Percentiles rank a stretch among this genome's conserved stretches.
phyloP scores from a whole-genome alignment of 2,329 filamentous ascomycete species.

The Proliferodiscus dingleyae region DNA sequence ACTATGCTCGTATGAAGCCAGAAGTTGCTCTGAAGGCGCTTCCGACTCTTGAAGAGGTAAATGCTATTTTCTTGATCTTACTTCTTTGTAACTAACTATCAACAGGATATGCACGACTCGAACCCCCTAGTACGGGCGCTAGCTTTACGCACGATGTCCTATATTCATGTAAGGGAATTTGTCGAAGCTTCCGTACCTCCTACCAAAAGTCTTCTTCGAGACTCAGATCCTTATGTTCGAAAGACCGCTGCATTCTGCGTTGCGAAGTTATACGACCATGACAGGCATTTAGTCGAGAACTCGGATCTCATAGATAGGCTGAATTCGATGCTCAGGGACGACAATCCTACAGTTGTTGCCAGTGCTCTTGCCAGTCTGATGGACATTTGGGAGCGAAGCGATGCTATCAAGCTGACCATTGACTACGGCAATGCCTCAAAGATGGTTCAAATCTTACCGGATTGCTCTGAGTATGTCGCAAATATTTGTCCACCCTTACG shows the following conservation, averaged over 20 bases:
- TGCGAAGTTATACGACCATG: constrained; percentile 96
- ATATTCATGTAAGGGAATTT: constrained; percentile 93
- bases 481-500: background rate
- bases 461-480: constrained; percentile 92
- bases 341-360: constrained; percentile 95
- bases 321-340: constrained; percentile 84
- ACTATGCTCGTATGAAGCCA: constrained; percentile 91
- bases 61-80: background rate
- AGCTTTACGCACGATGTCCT: constrained; percentile 91
- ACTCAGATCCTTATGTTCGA: constrained; percentile 90
- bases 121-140: constrained; percentile 92
- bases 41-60: constrained; percentile 74
- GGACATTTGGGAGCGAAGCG: constrained; percentile 98
- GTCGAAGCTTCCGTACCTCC: constrained; percentile 85
- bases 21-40: constrained; percentile 92
- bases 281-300: constrained; percentile 79
- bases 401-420: constrained; percentile 95
- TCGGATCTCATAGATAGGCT: constrained; percentile 90
- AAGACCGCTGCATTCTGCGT: constrained; percentile 97
- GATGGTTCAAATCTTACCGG: constrained; percentile 91
- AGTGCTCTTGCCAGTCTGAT: constrained; percentile 86
- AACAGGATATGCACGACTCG: constrained; percentile 83
- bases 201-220: constrained; percentile 76
- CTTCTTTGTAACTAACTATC: constrained; percentile 1
- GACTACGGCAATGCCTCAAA: constrained; percentile 97